A percentile compares a stretch with the other conserved stretches of the same genome.
Conservation (phyloP, 2,329 filamentous ascomycete species). For the Neocatenulostroma microsporum region DNA sequence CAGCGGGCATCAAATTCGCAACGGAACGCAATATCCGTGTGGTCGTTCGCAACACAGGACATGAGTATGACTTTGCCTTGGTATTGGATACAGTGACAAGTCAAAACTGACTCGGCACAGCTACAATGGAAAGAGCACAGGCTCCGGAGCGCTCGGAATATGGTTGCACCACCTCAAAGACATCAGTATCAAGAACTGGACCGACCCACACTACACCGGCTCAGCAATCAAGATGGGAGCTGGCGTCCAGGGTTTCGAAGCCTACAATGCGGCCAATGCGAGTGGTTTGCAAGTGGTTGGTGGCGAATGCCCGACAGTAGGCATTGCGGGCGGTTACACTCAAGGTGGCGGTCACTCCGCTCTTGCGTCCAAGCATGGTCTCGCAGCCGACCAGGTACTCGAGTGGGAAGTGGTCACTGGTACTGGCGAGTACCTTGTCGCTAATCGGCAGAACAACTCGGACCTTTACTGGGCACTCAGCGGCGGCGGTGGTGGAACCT, state of each 20-base stretch:
- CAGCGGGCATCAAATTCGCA: slow-evolving; percentile 34
- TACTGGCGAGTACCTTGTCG: slow-evolving; percentile 42
- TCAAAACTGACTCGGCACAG: slow-evolving; percentile 10
- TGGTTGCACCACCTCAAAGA: slow-evolving; percentile 52
- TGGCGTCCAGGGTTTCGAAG: slow-evolving; percentile 45
- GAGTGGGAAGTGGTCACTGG: slow-evolving; percentile 43
- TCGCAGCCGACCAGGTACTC: slow-evolving; percentile 54
- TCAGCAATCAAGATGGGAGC: slow-evolving; percentile 48
- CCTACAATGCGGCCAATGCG: slow-evolving; percentile 40
- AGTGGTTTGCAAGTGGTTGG: slow-evolving; percentile 47
- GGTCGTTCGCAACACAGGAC: slow-evolving; percentile 38
- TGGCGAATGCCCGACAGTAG: slow-evolving; percentile 50
- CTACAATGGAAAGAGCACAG: slow-evolving; percentile 51
- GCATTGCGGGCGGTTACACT: slow-evolving; percentile 52
- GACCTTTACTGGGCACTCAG: slow-evolving; percentile 59
- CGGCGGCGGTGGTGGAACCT: slow-evolving; percentile 54
- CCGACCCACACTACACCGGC: slow-evolving; percentile 40
- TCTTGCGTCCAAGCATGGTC: slow-evolving; percentile 48
- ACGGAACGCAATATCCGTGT: slow-evolving; percentile 44
- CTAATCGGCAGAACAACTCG: slow-evolving; percentile 40
- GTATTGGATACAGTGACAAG: too few species aligned
- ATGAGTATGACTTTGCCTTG: slow-evolving; percentile 32
- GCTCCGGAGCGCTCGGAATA: slow-evolving; percentile 50
- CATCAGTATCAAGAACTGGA: slow-evolving; percentile 38
- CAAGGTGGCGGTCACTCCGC: slow-evolving; percentile 54